phyloP scores from a whole-genome alignment of 176 grass and related monocot genomes.

The Dendrocalamus sinicus region DNA sequence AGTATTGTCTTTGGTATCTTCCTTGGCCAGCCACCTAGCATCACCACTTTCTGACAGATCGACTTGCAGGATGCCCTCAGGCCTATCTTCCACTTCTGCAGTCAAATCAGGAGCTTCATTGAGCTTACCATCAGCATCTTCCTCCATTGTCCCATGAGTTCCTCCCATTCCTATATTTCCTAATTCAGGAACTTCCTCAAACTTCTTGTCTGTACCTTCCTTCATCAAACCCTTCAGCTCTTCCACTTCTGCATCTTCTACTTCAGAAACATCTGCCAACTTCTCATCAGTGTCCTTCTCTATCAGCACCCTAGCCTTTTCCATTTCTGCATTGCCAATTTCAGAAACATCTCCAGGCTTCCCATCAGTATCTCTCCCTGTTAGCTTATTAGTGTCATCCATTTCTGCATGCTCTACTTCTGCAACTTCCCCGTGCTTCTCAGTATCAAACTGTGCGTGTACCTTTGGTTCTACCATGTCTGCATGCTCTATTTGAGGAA shows the following conservation, averaged over 20 bases:
- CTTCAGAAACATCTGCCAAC: background rate
- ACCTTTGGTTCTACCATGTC: constrained; percentile 5
- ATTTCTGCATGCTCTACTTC: constrained; percentile 21
- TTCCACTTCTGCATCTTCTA: background rate
- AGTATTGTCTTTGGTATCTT: constrained; percentile 16
- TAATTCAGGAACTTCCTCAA: constrained; percentile 6
- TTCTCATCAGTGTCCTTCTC: background rate
- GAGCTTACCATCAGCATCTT: constrained; percentile 33
- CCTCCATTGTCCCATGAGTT: constrained; percentile 24
- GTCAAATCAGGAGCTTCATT: constrained; percentile 18
- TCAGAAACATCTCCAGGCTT: constrained; percentile 21
- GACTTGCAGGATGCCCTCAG: background rate
- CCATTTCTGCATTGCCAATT: background rate
- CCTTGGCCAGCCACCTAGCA: constrained; percentile 6
- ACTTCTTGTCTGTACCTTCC: background rate
- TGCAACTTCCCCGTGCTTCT: constrained; percentile 20
- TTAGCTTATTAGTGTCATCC: background rate
- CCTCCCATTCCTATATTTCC: constrained; percentile 19
- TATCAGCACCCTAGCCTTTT: constrained; percentile 12
- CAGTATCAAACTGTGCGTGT: constrained; percentile 1
- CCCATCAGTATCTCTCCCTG: background rate
- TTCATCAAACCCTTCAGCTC: background rate
- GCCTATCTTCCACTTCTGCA: constrained; percentile 19
- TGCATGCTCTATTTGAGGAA: constrained; percentile 31
- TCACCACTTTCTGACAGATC: constrained; percentile 28